These are phyloP conservation scores for Pleurotus ostreatus DNA, from an alignment of 768 basidiomycete genomes.

Conservation along the genomic window DNA sequence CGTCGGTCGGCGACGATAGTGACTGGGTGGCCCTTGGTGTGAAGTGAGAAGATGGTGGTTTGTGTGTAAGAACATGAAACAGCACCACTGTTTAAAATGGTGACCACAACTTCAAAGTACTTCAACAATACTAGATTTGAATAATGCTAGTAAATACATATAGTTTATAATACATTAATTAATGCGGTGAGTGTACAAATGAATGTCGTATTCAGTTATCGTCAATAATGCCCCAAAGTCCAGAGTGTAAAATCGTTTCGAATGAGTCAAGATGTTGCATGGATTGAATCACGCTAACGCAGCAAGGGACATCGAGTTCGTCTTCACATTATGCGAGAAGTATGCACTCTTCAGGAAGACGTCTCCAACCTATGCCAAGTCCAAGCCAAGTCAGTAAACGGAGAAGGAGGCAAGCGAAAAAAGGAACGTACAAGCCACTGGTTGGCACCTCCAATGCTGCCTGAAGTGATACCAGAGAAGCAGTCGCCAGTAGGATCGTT, in stretches of 20 bases:
- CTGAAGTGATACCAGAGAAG: constrained; percentile 64
- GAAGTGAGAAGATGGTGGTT: too few relatives aligned
- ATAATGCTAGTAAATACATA: constrained; percentile 1
- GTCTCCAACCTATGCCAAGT: constrained; percentile 13
- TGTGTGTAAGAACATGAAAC: too few relatives aligned
- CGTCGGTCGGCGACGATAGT: too few relatives aligned
- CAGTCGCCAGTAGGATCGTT: constrained; percentile 59
- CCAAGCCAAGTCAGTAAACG: background rate
- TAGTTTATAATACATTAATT: background rate
- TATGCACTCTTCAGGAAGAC: constrained; percentile 18
- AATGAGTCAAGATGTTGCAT: background rate
- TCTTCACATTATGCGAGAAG: constrained; percentile 11
- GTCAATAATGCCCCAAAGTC: background rate
- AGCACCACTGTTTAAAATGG: too few relatives aligned
- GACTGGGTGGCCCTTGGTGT: too few relatives aligned
- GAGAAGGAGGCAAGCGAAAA: background rate
- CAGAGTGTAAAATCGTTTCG: constrained; percentile 10
- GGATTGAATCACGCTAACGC: constrained; percentile 12
- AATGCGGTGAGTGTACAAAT: constrained; percentile 2
- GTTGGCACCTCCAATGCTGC: constrained; percentile 51
- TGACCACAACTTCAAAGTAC: too few relatives aligned
- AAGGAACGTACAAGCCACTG: constrained; percentile 58
- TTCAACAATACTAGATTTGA: too few relatives aligned
- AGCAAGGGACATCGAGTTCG: constrained; percentile 10
- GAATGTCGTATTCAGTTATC: background rate